Evolutionary conservation across 306 rosid species (phyloP), one percentile per base, ranked within the genome.

Genomic region (Luffa aegyptiaca): DNA sequence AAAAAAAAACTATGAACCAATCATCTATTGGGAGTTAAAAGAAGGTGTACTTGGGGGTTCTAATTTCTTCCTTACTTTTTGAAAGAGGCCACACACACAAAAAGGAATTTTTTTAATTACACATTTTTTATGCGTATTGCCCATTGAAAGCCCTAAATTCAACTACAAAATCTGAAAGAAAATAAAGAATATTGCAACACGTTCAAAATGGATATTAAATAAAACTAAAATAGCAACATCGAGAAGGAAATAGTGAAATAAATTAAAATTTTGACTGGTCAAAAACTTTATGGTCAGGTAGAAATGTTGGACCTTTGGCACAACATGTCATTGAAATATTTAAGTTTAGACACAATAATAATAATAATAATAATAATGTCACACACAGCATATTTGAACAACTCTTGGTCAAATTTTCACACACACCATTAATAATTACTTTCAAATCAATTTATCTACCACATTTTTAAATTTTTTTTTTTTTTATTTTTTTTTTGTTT

Each of bases 371-470:
- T 11, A 71, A 72, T 46, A 70, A 48, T 72, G 51, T 69, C 42
- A 48, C n/a, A 4, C 20, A 21, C 12, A 72, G 21, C 77, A 71
- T 72, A 46, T 71, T 44, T 21, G 14, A 69, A 69, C 39, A 44
- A 46, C 41, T 49, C 26, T 6, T 48, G 77, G 77, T 72, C 77
- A 72, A 72, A 48, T 72, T 72, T 73, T 49, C 78, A 73, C 55
- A 49, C 42, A 48, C 62, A 49, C 31, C 42, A 74, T 26, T 11
- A 21, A 42, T 70, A 70, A 33, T 49, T 74, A 48, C 21, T 26
- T 48, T 1, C 42, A 31, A 48, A 42, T 70, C n/a, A 72, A 72
- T 44, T 72, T 12, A 12, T 72, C 72, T 37, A 21, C 37, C 37
- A 59, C 37, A 8, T 20, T n/a, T 21, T 20, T 0, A 26, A 26